Evolutionary conservation across 805 yeast genomes (phyloP).

Genomic region (Candida multigemmis): DNA sequence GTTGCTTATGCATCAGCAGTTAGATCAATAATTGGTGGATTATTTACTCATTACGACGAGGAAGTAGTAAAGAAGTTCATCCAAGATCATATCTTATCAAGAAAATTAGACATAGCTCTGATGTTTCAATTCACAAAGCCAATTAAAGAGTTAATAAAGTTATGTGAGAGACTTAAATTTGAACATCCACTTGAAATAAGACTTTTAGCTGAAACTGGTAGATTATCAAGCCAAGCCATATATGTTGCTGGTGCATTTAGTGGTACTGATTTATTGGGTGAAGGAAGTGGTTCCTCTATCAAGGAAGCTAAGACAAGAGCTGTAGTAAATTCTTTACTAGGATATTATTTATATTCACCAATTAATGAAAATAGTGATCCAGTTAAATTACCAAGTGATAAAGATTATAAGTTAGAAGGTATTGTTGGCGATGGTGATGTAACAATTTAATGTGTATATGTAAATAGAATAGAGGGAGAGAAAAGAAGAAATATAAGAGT

Average conservation of each 20-base stretch:
- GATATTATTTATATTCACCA: conserved; percentile 90
- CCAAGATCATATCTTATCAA: conserved; percentile 65
- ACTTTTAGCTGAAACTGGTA: conserved; percentile 88
- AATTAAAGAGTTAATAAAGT: conserved; percentile 67
- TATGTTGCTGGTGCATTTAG: conserved; percentile 87
- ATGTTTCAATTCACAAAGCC: conserved; percentile 82
- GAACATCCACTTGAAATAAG: conserved; percentile 65
- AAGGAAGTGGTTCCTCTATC: conserved; percentile 87
- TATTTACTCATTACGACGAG: conserved; percentile 67
- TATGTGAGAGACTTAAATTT: conserved; percentile 70
- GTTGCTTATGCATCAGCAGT: conserved; percentile 61
- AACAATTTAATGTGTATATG: conserved; percentile 23
- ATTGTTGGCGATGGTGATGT: conserved; percentile 36
- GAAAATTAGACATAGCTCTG: conserved; percentile 64
- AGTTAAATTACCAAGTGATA: conserved; percentile 55
- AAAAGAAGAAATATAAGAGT: too few species aligned
- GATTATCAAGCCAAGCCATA: conserved; percentile 74
- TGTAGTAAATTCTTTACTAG: conserved; percentile 80
- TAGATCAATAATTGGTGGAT: conserved; percentile 75
- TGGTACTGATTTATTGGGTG: conserved; percentile 79
- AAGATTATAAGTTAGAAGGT: conserved; percentile 29
- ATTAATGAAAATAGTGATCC: conserved; percentile 32
- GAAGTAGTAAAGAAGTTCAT: conserved; percentile 61
- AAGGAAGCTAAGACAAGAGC: conserved; percentile 90
- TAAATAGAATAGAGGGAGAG: conserved; percentile 8